Percentiles rank a stretch among this genome's conserved stretches.
Conservation (phyloP, 1,139 yeast species). For the Groenewaldozyma sp. region DNA sequence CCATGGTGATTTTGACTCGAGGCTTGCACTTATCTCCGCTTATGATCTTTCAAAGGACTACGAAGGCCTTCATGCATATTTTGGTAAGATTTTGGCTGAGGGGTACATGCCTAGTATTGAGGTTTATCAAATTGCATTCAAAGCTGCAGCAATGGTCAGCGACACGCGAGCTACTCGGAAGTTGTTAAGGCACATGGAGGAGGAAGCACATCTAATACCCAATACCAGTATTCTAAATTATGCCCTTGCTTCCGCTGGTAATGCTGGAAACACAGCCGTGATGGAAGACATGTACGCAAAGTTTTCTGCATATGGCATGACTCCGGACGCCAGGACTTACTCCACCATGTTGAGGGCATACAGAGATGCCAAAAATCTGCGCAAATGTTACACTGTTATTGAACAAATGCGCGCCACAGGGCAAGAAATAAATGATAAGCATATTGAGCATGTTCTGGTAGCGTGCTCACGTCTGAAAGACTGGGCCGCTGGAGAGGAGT, state of each 20-base stretch:
- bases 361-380: slow-evolving; percentile 23
- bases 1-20: background rate
- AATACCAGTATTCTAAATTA: background rate
- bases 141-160: slow-evolving; percentile 1
- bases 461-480: slow-evolving; percentile 27
- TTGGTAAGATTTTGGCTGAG: slow-evolving; percentile 2
- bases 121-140: background rate
- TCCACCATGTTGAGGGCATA: slow-evolving; percentile 22
- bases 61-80: background rate
- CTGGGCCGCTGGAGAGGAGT: slow-evolving; percentile 19
- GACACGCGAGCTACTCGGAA: background rate
- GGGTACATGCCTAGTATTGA: background rate
- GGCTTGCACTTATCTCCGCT: background rate
- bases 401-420: slow-evolving; percentile 21
- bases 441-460: slow-evolving; percentile 24
- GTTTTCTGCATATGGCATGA: slow-evolving; percentile 31
- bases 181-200: slow-evolving; percentile 1
- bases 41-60: slow-evolving; percentile 1
- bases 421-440: slow-evolving; percentile 18
- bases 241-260: background rate
- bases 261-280: background rate
- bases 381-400: slow-evolving; percentile 26
- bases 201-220: background rate
- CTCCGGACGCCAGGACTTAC: slow-evolving; percentile 26
- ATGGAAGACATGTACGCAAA: slow-evolving; percentile 33